Evolutionary conservation across 2,329 filamentous ascomycete genomes (phyloP), one percentile per base, ranked within the genome.

Genomic region (Xylariomycetidae sp.): DNA sequence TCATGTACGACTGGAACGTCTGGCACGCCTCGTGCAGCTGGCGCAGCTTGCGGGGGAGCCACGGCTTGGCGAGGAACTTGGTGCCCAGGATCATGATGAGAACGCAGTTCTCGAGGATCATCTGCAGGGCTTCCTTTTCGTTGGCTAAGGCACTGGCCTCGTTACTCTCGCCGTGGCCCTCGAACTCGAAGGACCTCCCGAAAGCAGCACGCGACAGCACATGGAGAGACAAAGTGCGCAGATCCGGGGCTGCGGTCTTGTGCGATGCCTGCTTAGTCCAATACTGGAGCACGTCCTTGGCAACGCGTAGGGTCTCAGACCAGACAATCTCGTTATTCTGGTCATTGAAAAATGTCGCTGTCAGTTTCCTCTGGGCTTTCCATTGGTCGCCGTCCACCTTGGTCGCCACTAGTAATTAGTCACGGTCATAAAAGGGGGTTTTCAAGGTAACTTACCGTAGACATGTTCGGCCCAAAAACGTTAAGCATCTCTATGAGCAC

Each of bases 261-360:
- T 50, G 22, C 1, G 38, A 46, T 2, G 31, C 26, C 12, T 37
- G 39, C 1, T 37, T 40, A 14, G 31, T 25, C 51, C 53, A 56
- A 35, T 53, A 55, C 1, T 25, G 29, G 13, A 46, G 25, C 49
- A 56, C 48, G 14, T 48, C 47, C 2, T 16, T 15, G 7, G 50
- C 47, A 7, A 46, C 37, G 3, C 26, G 6, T 6, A 50, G 15
- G 6, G 28, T 42, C 30, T 56, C 51, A 2, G 13, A 16, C 51
- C 53, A 56, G 5, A 49, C 51, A 3, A 46, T 31, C 6, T 45
- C 42, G 31, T 50, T 45, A 28, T 42, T 50, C 7, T 39, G 40
- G 19, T 57, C 50, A 17, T 45, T 50, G 33, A 56, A 54, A 13
- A 39, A 54, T 1, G 30, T 38, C 2, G 33, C 31, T 4, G 47